A percentile compares a stretch with the other conserved stretches of the same genome.
These are phyloP conservation scores for Tylopilus sp. DNA, from an alignment of 768 basidiomycete genomes.

Conservation along the genomic window DNA sequence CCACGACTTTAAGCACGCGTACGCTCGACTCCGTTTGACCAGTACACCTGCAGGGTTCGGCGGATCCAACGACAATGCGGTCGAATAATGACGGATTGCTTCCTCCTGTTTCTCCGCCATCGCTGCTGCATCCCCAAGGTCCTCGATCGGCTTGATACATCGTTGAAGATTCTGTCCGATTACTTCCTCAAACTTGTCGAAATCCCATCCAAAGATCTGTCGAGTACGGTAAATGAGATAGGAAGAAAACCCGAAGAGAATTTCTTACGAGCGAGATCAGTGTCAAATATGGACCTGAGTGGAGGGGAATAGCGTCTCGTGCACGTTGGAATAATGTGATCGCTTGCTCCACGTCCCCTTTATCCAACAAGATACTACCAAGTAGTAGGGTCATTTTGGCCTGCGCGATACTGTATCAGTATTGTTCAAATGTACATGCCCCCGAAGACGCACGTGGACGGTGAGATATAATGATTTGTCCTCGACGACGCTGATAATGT, in stretches of 20 bases:
- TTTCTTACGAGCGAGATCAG: background rate
- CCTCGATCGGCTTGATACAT: background rate
- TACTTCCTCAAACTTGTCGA: conserved; percentile 4
- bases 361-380: background rate
- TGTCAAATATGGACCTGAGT: background rate
- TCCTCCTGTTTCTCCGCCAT: background rate
- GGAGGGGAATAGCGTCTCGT: background rate
- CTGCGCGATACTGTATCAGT: background rate
- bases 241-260: too few species aligned
- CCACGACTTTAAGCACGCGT: background rate
- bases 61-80: background rate
- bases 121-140: background rate
- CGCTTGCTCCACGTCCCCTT: background rate
- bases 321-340: conserved; percentile 1
- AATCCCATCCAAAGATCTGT: conserved; percentile 14
- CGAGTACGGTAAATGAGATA: background rate
- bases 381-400: background rate
- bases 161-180: background rate
- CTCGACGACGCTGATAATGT: background rate
- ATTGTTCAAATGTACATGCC: too few species aligned
- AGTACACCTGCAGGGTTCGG: background rate
- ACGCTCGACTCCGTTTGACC: conserved; percentile 5
- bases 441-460: background rate
- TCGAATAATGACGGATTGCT: background rate
- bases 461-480: background rate